Conservation (phyloP, 306 rosid genomes). For the Cicer arietinum region DNA sequence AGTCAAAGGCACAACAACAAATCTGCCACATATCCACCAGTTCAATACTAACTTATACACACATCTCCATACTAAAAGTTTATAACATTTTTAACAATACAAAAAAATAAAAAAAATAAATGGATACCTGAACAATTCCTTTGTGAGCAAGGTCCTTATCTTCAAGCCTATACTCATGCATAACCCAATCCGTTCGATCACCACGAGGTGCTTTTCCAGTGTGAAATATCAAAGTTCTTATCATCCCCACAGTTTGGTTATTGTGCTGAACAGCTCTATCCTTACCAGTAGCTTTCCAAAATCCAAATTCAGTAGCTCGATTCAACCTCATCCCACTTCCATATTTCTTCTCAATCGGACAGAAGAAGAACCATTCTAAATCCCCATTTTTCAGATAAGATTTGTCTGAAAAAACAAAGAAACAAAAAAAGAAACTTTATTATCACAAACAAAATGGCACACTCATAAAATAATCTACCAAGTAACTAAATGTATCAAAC, state of each 20-base stretch:
- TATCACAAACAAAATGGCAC: neutral
- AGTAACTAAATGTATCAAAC: neutral
- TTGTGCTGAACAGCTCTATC: conserved; percentile 52
- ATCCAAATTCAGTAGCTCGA: conserved; percentile 63
- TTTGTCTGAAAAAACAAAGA: conserved; percentile 51
- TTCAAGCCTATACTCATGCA: conserved; percentile 48
- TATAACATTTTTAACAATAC: neutral
- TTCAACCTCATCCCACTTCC: conserved; percentile 62
- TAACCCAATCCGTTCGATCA: conserved; percentile 42
- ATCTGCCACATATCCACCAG: neutral
- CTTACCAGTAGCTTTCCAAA: conserved; percentile 81
- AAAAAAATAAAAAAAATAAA: neutral
- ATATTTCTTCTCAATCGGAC: conserved; percentile 65
- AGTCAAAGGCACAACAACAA: conserved; percentile 4
- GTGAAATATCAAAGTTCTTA: conserved; percentile 42
- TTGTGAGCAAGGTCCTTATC: conserved; percentile 40
- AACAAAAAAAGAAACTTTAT: neutral
- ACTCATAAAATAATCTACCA: neutral
- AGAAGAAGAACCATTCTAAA: conserved; percentile 78
- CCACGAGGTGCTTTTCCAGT: conserved; percentile 38
- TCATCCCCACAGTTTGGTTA: conserved; percentile 40
- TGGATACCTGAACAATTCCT: conserved; percentile 42
- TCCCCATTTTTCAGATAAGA: conserved; percentile 58
- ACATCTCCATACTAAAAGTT: neutral
- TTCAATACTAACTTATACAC: neutral